A percentile compares a stretch with the other conserved stretches of the same genome.
Conservation (phyloP, 2,329 filamentous ascomycete genomes). For the Didymella pomorum region DNA sequence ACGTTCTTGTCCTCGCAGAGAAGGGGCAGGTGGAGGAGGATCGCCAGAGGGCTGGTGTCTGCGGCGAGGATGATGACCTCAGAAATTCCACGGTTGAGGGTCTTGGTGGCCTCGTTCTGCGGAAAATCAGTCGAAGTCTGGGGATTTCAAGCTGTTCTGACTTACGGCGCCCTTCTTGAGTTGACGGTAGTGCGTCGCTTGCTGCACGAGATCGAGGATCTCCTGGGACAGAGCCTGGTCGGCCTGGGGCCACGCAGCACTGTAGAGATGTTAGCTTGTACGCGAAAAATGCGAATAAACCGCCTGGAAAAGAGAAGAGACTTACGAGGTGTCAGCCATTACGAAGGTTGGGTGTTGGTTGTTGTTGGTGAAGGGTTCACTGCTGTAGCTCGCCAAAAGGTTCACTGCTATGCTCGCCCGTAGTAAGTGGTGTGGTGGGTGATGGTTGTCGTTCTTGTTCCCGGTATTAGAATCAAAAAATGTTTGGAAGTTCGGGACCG, state of each 20-base stretch:
- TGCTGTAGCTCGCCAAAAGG: constrained; percentile 43
- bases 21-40: constrained; percentile 72
- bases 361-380: constrained; percentile 37
- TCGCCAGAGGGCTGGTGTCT: constrained; percentile 86
- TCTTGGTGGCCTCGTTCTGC: constrained; percentile 82
- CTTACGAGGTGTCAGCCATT: constrained; percentile 40
- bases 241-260: constrained; percentile 50
- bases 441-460: constrained; percentile 20
- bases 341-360: constrained; percentile 9
- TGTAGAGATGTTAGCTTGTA: constrained; percentile 3
- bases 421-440: constrained; percentile 14
- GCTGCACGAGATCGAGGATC: constrained; percentile 52
- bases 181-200: constrained; percentile 44
- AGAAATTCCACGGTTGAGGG: constrained; percentile 86
- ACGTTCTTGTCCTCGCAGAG: constrained; percentile 85
- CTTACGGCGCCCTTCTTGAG: constrained; percentile 51
- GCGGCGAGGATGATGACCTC: constrained; percentile 85
- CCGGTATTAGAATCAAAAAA: constrained; percentile 13
- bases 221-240: constrained; percentile 60
- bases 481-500: constrained; percentile 3
- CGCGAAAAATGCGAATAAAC: not conserved
- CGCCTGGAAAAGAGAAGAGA: not conserved
- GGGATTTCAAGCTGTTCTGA: too few relatives aligned
- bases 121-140: too few relatives aligned
- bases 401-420: constrained; percentile 50